Percentiles rank a stretch among this genome's conserved stretches.
These are phyloP conservation scores for Rhytidiadelphus loreus DNA, from an alignment of 225 moss, liverwort and hornwort genomes.

Conservation along the genomic window DNA sequence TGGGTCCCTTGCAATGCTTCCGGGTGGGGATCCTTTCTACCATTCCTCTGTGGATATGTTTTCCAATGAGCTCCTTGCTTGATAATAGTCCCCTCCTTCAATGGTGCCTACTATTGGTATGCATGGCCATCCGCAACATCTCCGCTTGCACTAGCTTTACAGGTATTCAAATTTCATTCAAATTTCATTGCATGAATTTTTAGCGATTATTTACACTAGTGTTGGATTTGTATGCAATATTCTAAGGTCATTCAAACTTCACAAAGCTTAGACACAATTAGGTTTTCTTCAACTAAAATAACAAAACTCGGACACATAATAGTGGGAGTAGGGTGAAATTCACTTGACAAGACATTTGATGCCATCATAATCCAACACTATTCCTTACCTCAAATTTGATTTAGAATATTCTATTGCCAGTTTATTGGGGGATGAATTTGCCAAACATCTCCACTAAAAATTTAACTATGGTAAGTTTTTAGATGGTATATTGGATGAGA, in stretches of 20 bases:
- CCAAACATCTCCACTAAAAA: not conserved
- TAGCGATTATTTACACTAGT: too few species aligned
- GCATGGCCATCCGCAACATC: conserved; percentile 55
- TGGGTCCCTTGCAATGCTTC: conserved; percentile 68
- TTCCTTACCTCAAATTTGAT: not conserved
- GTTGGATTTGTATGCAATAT: not conserved
- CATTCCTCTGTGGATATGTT: conserved; percentile 64
- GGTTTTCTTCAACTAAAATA: not conserved
- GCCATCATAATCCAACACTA: not conserved
- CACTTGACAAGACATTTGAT: not conserved
- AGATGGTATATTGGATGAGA: not conserved
- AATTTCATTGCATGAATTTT: not conserved
- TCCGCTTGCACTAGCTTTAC: conserved; percentile 73
- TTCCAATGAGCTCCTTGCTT: conserved; percentile 60
- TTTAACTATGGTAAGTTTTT: not conserved
- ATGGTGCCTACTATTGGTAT: conserved; percentile 42
- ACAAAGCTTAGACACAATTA: not conserved
- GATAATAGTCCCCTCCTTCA: conserved; percentile 17
- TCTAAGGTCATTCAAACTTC: not conserved
- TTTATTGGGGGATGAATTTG: not conserved
- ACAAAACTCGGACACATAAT: not conserved
- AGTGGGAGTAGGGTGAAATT: not conserved
- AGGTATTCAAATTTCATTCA: not conserved
- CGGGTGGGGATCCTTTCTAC: conserved; percentile 57
- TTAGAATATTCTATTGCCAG: not conserved